Conservation (phyloP, 768 basidiomycete genomes). For the Arthromyces matolae region DNA sequence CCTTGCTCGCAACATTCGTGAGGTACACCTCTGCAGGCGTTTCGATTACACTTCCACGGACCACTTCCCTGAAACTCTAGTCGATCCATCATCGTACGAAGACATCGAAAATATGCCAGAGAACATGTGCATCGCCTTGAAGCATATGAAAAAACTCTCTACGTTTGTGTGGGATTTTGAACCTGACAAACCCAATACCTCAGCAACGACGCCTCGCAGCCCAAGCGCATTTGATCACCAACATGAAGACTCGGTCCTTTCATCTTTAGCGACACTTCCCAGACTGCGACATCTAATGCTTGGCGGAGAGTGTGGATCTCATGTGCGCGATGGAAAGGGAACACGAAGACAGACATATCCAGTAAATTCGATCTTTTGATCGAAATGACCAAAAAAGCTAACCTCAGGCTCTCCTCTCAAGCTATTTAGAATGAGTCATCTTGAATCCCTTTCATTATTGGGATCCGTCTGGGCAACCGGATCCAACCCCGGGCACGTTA, state of each 20-base stretch:
- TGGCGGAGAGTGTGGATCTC: constrained; percentile 35
- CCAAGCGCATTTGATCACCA: constrained; percentile 23
- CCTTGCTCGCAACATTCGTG: constrained; percentile 43
- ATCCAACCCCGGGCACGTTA: constrained; percentile 19
- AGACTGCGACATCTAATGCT: constrained; percentile 34
- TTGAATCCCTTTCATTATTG: constrained; percentile 24
- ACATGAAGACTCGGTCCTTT: constrained; percentile 40
- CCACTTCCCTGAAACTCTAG: constrained; percentile 37
- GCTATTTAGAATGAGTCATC: constrained; percentile 27
- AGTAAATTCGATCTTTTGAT: constrained; percentile 5
- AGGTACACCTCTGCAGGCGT: constrained; percentile 42
- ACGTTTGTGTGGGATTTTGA: constrained; percentile 42
- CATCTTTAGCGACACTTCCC: constrained; percentile 24
- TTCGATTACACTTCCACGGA: constrained; percentile 35
- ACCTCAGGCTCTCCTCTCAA: background rate
- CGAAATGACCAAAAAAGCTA: background rate
- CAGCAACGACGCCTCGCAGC: too few species aligned
- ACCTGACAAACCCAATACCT: too few species aligned
- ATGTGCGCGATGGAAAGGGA: constrained; percentile 31
- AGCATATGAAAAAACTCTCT: constrained; percentile 38
- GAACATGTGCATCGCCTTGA: constrained; percentile 38
- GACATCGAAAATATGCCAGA: constrained; percentile 22
- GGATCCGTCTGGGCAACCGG: constrained; percentile 29
- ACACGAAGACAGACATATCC: constrained; percentile 34
- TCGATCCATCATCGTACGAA: constrained; percentile 20